phyloP scores from a whole-genome alignment of 2,329 filamentous ascomycete species.

The Pyricularia sp. region DNA sequence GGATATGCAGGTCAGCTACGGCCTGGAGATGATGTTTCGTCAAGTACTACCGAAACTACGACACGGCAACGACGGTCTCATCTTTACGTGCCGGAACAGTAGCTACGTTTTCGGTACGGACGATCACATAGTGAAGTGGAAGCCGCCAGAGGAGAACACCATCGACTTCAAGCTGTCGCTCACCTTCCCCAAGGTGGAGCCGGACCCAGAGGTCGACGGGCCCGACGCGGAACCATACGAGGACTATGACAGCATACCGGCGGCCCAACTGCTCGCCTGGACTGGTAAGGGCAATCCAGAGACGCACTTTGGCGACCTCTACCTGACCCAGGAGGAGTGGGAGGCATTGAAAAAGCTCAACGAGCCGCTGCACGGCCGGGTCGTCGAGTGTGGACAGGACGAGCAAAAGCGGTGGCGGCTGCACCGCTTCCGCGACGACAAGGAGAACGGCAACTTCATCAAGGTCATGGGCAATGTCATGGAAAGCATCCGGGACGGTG shows the following conservation, averaged over 20 bases:
- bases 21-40: constrained; percentile 84
- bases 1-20: constrained; percentile 81
- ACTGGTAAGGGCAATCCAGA: constrained; percentile 53
- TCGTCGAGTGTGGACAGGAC: constrained; percentile 87
- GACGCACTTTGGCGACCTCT: constrained; percentile 55
- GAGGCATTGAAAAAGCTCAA: constrained; percentile 64
- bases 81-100: constrained; percentile 90
- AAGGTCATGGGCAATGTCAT: constrained; percentile 77
- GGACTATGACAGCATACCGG: constrained; percentile 74
- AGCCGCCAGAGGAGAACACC: constrained; percentile 89
- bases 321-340: constrained; percentile 73
- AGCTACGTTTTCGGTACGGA: constrained; percentile 88
- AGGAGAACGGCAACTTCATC: constrained; percentile 82
- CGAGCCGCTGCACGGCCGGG: constrained; percentile 72
- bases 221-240: constrained; percentile 56
- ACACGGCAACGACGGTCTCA: constrained; percentile 92
- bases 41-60: constrained; percentile 73
- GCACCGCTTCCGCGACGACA: constrained; percentile 87
- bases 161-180: constrained; percentile 82
- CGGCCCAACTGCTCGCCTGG: constrained; percentile 57
- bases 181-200: constrained; percentile 62
- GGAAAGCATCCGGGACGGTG: constrained; percentile 78
- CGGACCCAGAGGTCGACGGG: constrained; percentile 52
- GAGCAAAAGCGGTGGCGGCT: constrained; percentile 69
- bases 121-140: constrained; percentile 94